A percentile compares a stretch with the other conserved stretches of the same genome.
Conservation (phyloP, 345 rosid species). For the Lepidium africanum region DNA sequence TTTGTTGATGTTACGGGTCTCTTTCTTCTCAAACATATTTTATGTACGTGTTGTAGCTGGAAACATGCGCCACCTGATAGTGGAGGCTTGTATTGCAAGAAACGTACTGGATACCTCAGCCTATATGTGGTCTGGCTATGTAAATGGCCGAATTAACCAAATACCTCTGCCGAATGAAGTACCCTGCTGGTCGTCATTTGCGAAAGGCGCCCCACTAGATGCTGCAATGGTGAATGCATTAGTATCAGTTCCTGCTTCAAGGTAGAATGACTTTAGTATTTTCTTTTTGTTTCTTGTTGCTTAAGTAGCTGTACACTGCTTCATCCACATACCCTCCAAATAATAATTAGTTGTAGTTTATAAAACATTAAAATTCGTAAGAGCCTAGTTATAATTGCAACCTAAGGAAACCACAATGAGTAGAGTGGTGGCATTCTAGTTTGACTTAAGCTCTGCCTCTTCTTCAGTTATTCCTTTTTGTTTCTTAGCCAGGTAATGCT, state of each 20-base stretch:
- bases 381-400: neutral
- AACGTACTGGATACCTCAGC: slow-evolving; percentile 83
- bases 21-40: slow-evolving; percentile 4
- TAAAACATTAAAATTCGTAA: neutral
- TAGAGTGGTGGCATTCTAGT: slow-evolving; percentile 12
- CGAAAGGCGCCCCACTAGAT: slow-evolving; percentile 71
- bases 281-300: slow-evolving; percentile 1
- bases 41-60: slow-evolving; percentile 57
- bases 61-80: slow-evolving; percentile 93
- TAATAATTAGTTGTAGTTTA: neutral
- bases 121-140: slow-evolving; percentile 92
- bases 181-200: slow-evolving; percentile 80
- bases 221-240: slow-evolving; percentile 60
- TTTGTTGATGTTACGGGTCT: neutral
- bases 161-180: slow-evolving; percentile 61
- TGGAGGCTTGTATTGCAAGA: slow-evolving; percentile 93
- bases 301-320: neutral
- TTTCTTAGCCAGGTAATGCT: slow-evolving; percentile 69
- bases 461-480: slow-evolving; percentile 56
- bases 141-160: slow-evolving; percentile 57
- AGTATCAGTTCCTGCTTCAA: slow-evolving; percentile 86
- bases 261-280: slow-evolving; percentile 37
- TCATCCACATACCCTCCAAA: neutral
- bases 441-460: slow-evolving; percentile 32
- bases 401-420: neutral